A percentile compares a stretch with the other conserved stretches of the same genome.
Evolutionary conservation across 2,329 filamentous ascomycete species (phyloP).

Genomic region (Sphaerostilbella broomeana): DNA sequence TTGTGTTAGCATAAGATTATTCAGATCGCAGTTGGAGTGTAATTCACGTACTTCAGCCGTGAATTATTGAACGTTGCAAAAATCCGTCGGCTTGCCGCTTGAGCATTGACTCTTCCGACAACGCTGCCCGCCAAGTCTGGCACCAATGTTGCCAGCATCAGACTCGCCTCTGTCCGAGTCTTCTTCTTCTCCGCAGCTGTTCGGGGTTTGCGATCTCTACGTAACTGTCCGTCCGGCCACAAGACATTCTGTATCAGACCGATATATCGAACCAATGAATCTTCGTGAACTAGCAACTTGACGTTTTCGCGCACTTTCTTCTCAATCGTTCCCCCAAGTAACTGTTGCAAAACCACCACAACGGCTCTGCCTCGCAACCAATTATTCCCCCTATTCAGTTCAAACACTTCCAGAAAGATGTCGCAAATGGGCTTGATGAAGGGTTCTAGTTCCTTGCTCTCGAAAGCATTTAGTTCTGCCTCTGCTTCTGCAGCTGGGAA

Average conservation of each 20-base stretch:
- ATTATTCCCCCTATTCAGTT: conserved; percentile 89
- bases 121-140: conserved; percentile 90
- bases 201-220: conserved; percentile 46
- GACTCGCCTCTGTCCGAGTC: conserved; percentile 77
- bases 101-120: conserved; percentile 85
- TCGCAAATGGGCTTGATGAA: conserved; percentile 99
- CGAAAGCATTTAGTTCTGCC: conserved; percentile 88
- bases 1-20: conserved; percentile 15
- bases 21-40: too few species aligned
- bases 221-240: conserved; percentile 67
- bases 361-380: conserved; percentile 95
- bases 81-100: conserved; percentile 79
- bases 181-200: conserved; percentile 68
- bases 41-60: conserved; percentile 81
- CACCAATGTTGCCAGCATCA: conserved; percentile 82
- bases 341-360: conserved; percentile 90
- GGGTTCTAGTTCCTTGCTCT: conserved; percentile 80
- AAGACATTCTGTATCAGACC: conserved; percentile 65
- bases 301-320: conserved; percentile 86
- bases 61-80: conserved; percentile 90
- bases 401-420: conserved; percentile 92
- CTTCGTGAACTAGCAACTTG: conserved; percentile 66
- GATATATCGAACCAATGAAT: conserved; percentile 71
- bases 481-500: conserved; percentile 68
- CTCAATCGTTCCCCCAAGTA: conserved; percentile 93